A percentile compares a stretch with the other conserved stretches of the same genome.
phyloP scores from a whole-genome alignment of 2,329 filamentous ascomycete genomes.

The Neofusicoccum sp. region DNA sequence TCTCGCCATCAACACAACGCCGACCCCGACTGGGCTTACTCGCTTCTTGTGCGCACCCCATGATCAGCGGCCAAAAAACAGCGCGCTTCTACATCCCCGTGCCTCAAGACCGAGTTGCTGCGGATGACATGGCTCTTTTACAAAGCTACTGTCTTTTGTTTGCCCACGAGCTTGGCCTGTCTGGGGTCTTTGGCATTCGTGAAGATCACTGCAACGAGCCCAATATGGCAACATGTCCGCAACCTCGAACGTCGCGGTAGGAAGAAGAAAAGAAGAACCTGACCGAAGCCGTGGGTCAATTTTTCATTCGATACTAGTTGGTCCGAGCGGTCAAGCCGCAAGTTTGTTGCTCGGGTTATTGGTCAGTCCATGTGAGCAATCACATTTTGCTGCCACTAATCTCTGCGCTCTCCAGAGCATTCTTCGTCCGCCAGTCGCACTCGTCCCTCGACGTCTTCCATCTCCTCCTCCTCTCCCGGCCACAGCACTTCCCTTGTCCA shows the following conservation, averaged over 20 bases:
- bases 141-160: no score
- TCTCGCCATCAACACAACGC: no score
- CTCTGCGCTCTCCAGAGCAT: neutral
- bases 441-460: slow-evolving; percentile 30
- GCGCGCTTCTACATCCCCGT: no score
- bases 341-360: neutral
- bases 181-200: neutral
- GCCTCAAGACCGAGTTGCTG: no score
- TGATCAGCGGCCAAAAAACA: no score
- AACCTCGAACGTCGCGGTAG: neutral
- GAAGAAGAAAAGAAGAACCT: slow-evolving; percentile 13
- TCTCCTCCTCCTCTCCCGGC: slow-evolving; percentile 61
- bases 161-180: no score
- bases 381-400: neutral
- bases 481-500: slow-evolving; percentile 49
- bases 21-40: no score
- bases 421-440: neutral
- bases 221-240: neutral
- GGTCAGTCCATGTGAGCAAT: neutral
- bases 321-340: neutral
- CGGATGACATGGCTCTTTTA: no score
- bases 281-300: neutral
- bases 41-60: no score
- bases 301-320: neutral
- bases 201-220: neutral